Evolutionary conservation across 257 asterid species (phyloP), one percentile per base, ranked within the genome.

Genomic region (Plantago ovata): DNA sequence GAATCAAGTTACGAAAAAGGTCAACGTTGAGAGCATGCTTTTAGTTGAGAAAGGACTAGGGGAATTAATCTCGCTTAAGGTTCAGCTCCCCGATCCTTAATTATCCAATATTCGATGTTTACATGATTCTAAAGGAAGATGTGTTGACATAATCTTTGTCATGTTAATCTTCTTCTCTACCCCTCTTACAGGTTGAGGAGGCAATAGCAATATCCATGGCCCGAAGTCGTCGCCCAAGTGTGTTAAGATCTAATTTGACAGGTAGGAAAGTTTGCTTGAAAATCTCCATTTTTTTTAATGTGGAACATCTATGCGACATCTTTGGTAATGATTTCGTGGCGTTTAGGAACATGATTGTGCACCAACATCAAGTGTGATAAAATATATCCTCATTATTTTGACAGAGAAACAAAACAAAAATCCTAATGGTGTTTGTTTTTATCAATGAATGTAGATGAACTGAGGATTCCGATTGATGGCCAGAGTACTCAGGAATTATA

Each of bases 121-220:
- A n/a, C n/a, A n/a, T 38, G 55, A 16, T 10, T 46, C 60, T 19
- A 33, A 11, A 41, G 21, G 14, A 28, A 33, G 19, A 19, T n/a
- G 16, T 3, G 7, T 50, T 49, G 19, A 33, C 21, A 48, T 46
- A 46, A 42, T 51, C n/a, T 48, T 22, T 38, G 32, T 48, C 16
- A 16, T 22, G 15, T 18, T 16, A 56, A 23, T 38, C 6, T 65
- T n/a, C n/a, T n/a, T 43, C 38, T 21, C 11, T 61, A n/a, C 69
- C 36, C 51, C 24, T 69, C 56, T 53, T 64, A 21, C 75, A 87
- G 96, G 93, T 88, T 16, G 98, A 88, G 79, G 98, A 83, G 73
- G 91, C 95, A 47, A 44, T 88, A 70, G 94, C 95, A 10, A 65
- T 92, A 66, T 70, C 98, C 69, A 74, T 93, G 89, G 96, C 98